Evolutionary conservation across 2,329 filamentous ascomycete genomes (phyloP).

Genomic region (Pyrenochaeta sp.): DNA sequence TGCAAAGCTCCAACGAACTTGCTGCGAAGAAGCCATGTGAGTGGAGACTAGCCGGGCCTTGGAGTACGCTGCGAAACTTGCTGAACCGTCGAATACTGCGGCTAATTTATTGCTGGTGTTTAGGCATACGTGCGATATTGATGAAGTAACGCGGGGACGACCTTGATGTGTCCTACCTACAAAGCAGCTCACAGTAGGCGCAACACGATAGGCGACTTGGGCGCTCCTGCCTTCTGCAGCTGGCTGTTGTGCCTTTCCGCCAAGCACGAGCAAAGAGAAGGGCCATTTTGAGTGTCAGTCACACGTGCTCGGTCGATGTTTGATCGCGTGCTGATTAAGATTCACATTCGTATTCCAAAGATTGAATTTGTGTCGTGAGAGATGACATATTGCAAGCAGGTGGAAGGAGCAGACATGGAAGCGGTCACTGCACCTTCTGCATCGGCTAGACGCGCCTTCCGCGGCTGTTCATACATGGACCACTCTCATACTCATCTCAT

Average conservation of each 20-base stretch:
- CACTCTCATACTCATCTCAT: not conserved
- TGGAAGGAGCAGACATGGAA: slow-evolving; percentile 1
- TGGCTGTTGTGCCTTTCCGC: slow-evolving; percentile 9
- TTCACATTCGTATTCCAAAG: not conserved
- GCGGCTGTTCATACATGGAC: not conserved
- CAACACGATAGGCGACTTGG: slow-evolving; percentile 8
- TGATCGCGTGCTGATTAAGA: not conserved
- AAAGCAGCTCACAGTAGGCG: not conserved
- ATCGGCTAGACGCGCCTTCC: not conserved
- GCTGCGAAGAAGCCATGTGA: slow-evolving; percentile 10
- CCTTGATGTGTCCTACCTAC: not conserved
- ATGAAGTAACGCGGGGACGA: not conserved
- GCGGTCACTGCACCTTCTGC: slow-evolving; percentile 2
- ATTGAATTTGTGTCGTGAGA: not conserved
- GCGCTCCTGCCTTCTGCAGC: slow-evolving; percentile 2
- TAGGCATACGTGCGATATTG: not conserved
- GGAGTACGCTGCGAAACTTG: not conserved
- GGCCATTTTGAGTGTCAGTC: too few relatives aligned
- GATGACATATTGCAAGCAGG: slow-evolving; percentile 3
- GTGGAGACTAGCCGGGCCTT: not conserved
- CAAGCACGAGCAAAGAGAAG: slow-evolving; percentile 11
- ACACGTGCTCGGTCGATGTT: too few relatives aligned
- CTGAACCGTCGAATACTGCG: not conserved
- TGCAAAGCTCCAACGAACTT: slow-evolving; percentile 14
- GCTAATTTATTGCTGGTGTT: not conserved